Evolutionary conservation across 352 stramenopile species (phyloP), one percentile per base, ranked within the genome.

Genomic region (Phytophthora pluvialis): DNA sequence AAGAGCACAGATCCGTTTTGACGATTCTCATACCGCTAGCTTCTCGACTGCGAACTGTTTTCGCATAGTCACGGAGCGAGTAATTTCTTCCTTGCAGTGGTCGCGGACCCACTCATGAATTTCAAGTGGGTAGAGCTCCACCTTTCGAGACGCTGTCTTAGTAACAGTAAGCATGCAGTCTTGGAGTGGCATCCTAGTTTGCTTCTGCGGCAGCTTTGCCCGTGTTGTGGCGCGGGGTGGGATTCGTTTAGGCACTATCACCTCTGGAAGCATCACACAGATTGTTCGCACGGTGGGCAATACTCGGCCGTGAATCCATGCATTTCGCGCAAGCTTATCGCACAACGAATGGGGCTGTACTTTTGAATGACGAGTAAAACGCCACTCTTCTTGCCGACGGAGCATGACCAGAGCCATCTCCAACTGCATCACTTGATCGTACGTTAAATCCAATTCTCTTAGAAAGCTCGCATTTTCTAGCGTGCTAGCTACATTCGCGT

Each of bases 391-490:
- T 60, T 61, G 54, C 31, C 21, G 43, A 54, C 60, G 60, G 33
- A 82, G 40, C 49, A 67, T 70, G 7, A 73, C 60, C 8, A 88
- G 47, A 0, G 71, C 58, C 52, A 87, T 67, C 46, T 91, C 83
- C 9, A 90, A 45, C 44, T 90, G 77, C 66, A 90, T 74, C 26
- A 86, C 54, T 64, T 90, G 77, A 10, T 82, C 75, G 16, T 75
- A 77, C 15, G 65, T 70, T 40, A 89, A 31, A 2, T 44, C 29
- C 3, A 61, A 39, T 32, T 61, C 48, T 43, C 70, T 64, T 13
- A 90, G 25, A 32, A 91, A 64, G 10, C 73, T 75, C 2, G 66
- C 71, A 21, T 61, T 78, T 60, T 91, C 79, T 26, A 90, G 40
- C 5, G 81, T 66, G 12, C 52, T 46, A 26, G 70, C 53, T 5